phyloP scores from a whole-genome alignment of 225 moss, liverwort and hornwort genomes.

The Polytrichum commune region DNA sequence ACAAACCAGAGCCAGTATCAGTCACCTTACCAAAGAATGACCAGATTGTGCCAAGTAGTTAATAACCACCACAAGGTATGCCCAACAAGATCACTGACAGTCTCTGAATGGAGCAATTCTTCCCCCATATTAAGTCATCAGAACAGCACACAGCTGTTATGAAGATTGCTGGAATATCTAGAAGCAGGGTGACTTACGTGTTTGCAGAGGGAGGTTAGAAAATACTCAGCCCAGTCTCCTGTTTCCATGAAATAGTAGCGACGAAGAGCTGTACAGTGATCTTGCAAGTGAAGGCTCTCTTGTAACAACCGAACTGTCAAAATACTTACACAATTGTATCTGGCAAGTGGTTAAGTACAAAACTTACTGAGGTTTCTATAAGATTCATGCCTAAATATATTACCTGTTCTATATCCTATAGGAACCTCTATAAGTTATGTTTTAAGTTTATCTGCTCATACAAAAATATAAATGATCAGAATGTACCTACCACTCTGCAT shows the following conservation, averaged over 20 bases:
- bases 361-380: neutral
- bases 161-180: neutral
- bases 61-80: no score
- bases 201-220: conserved; percentile 74
- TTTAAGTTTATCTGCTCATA: no score
- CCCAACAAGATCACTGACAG: no score
- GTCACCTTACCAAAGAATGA: neutral
- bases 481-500: no score
- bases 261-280: conserved; percentile 80
- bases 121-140: no score
- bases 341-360: conserved; percentile 49
- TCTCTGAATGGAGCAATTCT: no score
- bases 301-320: conserved; percentile 84
- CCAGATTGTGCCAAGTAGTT: neutral
- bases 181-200: conserved; percentile 49
- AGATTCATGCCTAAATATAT: no score
- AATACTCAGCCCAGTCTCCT: conserved; percentile 97
- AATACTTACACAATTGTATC: conserved; percentile 86
- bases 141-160: no score
- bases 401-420: no score
- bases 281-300: conserved; percentile 80
- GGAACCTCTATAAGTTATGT: no score
- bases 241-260: conserved; percentile 93
- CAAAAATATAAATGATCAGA: no score
- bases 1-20: conserved; percentile 9